Conservation (phyloP, 179 eudicot genomes). For the Beta macrorhiza region DNA sequence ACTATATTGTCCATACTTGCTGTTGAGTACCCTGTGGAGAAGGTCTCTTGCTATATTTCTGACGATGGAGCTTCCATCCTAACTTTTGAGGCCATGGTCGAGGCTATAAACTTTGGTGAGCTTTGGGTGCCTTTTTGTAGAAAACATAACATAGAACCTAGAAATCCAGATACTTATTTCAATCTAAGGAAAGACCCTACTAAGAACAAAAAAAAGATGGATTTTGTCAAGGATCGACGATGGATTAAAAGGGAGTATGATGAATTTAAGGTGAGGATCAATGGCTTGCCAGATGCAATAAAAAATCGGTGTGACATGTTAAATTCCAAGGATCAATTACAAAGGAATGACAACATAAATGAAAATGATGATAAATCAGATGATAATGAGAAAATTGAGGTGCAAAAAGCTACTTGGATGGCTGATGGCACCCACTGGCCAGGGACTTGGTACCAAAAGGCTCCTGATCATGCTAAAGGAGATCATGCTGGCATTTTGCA, state of each 20-base stretch:
- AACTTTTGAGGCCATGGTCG: slow-evolving; percentile 86
- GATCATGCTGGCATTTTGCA: slow-evolving; percentile 85
- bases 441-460: slow-evolving; percentile 56
- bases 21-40: slow-evolving; percentile 75
- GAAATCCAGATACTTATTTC: slow-evolving; percentile 76
- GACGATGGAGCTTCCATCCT: slow-evolving; percentile 79
- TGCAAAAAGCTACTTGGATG: slow-evolving; percentile 73
- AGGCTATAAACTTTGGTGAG: slow-evolving; percentile 65
- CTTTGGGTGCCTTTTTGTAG: slow-evolving; percentile 84
- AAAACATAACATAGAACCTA: slow-evolving; percentile 73
- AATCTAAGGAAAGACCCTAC: slow-evolving; percentile 61
- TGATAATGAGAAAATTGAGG: slow-evolving; percentile 16
- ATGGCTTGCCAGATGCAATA: slow-evolving; percentile 66
- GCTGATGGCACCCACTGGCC: slow-evolving; percentile 91
- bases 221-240: slow-evolving; percentile 77
- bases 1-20: slow-evolving; percentile 69
- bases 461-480: slow-evolving; percentile 62
- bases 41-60: slow-evolving; percentile 60
- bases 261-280: slow-evolving; percentile 76
- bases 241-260: slow-evolving; percentile 89
- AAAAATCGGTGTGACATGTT: slow-evolving; percentile 58
- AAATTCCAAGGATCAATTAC: slow-evolving; percentile 48
- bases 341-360: slow-evolving; percentile 31
- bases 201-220: slow-evolving; percentile 62
- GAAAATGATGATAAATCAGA: slow-evolving; percentile 29